Evolutionary conservation across 768 basidiomycete species (phyloP).

Genomic region (Wakefieldia striispora): DNA sequence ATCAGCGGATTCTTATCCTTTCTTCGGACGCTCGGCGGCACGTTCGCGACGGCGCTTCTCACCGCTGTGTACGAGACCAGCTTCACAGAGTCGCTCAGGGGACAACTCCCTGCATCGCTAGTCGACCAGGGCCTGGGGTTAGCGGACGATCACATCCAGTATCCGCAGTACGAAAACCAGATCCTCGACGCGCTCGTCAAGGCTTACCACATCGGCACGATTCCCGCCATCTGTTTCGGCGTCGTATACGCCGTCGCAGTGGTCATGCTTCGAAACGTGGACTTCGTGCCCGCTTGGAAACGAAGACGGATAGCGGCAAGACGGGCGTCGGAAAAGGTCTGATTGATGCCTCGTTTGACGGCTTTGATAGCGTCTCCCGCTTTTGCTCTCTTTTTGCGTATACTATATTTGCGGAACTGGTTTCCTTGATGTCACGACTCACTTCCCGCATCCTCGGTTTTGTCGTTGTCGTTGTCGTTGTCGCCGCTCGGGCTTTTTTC

Average conservation of each 20-base stretch:
- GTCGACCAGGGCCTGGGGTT: constrained; percentile 31
- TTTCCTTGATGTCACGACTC: neutral
- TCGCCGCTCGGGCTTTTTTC: neutral
- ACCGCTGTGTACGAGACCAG: constrained; percentile 34
- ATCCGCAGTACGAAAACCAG: constrained; percentile 34
- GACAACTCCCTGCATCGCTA: constrained; percentile 27
- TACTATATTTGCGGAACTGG: constrained; percentile 16
- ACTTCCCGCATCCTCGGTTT: neutral
- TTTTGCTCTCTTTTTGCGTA: constrained; percentile 18
- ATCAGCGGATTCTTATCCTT: constrained; percentile 37
- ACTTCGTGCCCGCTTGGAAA: constrained; percentile 34
- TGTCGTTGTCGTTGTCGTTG: neutral
- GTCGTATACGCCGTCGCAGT: constrained; percentile 32
- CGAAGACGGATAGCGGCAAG: constrained; percentile 28
- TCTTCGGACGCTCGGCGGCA: constrained; percentile 34
- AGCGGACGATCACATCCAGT: constrained; percentile 28
- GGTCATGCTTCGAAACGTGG: constrained; percentile 30
- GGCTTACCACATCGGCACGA: constrained; percentile 33
- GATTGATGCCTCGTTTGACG: constrained; percentile 1
- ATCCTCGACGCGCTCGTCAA: constrained; percentile 33
- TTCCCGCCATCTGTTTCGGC: constrained; percentile 35
- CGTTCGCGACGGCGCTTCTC: constrained; percentile 36
- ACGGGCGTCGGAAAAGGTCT: constrained; percentile 22
- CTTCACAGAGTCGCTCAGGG: constrained; percentile 30
- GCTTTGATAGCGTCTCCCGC: constrained; percentile 15